A percentile compares a stretch with the other conserved stretches of the same genome.
Conservation (phyloP, 2,329 filamentous ascomycete genomes). For the Delphinella strobiligena region DNA sequence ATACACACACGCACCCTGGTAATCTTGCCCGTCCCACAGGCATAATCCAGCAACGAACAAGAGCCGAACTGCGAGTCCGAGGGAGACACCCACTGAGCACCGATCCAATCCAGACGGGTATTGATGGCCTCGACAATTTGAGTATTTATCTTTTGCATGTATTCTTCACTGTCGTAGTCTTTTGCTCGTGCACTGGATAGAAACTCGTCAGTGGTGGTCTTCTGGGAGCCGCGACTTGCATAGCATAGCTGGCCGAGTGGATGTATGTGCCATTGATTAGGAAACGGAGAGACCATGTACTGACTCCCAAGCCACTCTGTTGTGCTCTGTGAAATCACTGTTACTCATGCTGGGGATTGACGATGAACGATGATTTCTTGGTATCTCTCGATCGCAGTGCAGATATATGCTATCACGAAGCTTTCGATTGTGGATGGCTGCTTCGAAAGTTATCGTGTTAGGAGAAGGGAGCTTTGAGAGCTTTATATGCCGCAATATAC, state of each 20-base stretch:
- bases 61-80: conserved; percentile 7
- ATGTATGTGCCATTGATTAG: not conserved
- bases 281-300: not conserved
- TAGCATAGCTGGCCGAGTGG: not conserved
- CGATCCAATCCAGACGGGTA: conserved; percentile 18
- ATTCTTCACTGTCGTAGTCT: conserved; percentile 20
- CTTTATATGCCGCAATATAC: too few species aligned
- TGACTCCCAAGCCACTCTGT: conserved; percentile 22
- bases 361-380: too few species aligned
- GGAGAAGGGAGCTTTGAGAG: too few species aligned
- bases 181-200: conserved; percentile 19
- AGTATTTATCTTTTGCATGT: conserved; percentile 18
- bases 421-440: too few species aligned
- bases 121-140: conserved; percentile 19
- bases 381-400: too few species aligned
- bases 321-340: conserved; percentile 20
- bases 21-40: conserved; percentile 22
- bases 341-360: too few species aligned
- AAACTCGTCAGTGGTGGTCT: not conserved
- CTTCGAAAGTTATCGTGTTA: too few species aligned
- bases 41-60: conserved; percentile 20
- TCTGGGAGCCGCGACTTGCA: not conserved
- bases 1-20: conserved; percentile 11
- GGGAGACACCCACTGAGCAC: conserved; percentile 14
- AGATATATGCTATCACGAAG: too few species aligned